These are phyloP conservation scores for Epichloe glyceriae DNA, from an alignment of 2,329 filamentous ascomycete genomes.

Conservation along the genomic window DNA sequence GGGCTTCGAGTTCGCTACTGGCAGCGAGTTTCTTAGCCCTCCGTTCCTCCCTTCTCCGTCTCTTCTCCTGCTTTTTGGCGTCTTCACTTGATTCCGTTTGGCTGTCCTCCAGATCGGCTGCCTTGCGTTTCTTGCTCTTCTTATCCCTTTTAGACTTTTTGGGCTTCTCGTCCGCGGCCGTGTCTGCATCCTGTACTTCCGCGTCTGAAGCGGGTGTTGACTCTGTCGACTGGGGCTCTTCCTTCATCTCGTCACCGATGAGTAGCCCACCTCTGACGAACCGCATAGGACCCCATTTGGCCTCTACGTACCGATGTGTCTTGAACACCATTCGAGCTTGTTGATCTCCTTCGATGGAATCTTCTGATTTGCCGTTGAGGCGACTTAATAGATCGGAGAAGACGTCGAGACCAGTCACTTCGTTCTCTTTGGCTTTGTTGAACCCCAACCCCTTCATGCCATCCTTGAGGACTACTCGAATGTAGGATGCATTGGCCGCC, in stretches of 20 bases:
- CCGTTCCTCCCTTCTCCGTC: constrained; percentile 23
- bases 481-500: constrained; percentile 70
- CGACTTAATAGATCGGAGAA: constrained; percentile 79
- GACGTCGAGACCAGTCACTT: constrained; percentile 73
- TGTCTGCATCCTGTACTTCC: not conserved
- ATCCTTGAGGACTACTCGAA: constrained; percentile 75
- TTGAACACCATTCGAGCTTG: constrained; percentile 55
- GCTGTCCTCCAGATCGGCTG: constrained; percentile 23
- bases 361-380: constrained; percentile 75
- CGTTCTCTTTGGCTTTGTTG: constrained; percentile 58
- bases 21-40: constrained; percentile 17
- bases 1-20: constrained; percentile 9
- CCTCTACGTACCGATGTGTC: constrained; percentile 59
- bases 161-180: constrained; percentile 11
- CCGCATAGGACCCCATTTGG: constrained; percentile 65
- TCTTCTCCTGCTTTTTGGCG: constrained; percentile 23
- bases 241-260: constrained; percentile 43
- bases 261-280: constrained; percentile 78
- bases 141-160: constrained; percentile 27
- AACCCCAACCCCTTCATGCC: constrained; percentile 86
- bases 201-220: constrained; percentile 7
- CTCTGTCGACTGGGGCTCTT: constrained; percentile 12
- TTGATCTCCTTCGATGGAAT: constrained; percentile 57
- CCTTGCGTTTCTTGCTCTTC: constrained; percentile 38
- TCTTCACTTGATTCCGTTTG: constrained; percentile 1